phyloP scores from a whole-genome alignment of 1,284 basidiomycete species.

The Boletus sp. region DNA sequence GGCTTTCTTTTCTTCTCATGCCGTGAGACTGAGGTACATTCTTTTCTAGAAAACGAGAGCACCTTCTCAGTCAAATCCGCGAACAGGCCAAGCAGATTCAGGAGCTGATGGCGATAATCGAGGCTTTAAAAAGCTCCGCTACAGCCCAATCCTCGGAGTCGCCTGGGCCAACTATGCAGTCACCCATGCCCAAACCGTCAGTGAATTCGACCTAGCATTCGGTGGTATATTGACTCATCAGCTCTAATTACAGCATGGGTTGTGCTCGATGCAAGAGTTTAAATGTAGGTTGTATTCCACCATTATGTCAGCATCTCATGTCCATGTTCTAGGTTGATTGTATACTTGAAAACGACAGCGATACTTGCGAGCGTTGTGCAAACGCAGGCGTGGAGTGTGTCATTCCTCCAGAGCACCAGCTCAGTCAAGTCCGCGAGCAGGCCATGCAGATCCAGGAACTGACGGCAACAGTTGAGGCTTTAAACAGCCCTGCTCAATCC shows the following conservation, averaged over 20 bases:
- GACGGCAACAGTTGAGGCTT: slow-evolving; percentile 57
- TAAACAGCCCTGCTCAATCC: slow-evolving; percentile 28
- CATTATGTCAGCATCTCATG: not conserved
- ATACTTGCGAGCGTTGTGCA: slow-evolving; percentile 67
- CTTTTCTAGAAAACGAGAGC: slow-evolving; percentile 61
- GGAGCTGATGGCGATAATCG: slow-evolving; percentile 62
- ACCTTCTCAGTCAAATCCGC: slow-evolving; percentile 67
- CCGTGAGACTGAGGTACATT: slow-evolving; percentile 5
- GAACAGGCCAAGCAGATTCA: slow-evolving; percentile 67
- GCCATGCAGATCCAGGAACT: slow-evolving; percentile 64
- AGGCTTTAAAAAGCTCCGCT: slow-evolving; percentile 31
- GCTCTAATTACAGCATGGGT: slow-evolving; percentile 37
- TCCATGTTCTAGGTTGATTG: slow-evolving; percentile 51
- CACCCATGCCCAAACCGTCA: slow-evolving; percentile 24
- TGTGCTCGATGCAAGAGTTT: slow-evolving; percentile 71
- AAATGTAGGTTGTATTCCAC: slow-evolving; percentile 42
- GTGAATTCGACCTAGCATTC: not conserved
- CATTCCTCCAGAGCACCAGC: slow-evolving; percentile 70
- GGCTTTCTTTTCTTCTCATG: not conserved
- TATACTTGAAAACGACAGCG: slow-evolving; percentile 62
- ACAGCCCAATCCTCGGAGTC: slow-evolving; percentile 29
- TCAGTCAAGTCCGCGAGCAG: slow-evolving; percentile 68
- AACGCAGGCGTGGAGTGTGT: slow-evolving; percentile 65
- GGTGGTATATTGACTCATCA: slow-evolving; percentile 1
- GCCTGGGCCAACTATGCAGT: slow-evolving; percentile 26